Evolutionary conservation across 1,284 basidiomycete species (phyloP).

Genomic region (Amylostereum areolatum): DNA sequence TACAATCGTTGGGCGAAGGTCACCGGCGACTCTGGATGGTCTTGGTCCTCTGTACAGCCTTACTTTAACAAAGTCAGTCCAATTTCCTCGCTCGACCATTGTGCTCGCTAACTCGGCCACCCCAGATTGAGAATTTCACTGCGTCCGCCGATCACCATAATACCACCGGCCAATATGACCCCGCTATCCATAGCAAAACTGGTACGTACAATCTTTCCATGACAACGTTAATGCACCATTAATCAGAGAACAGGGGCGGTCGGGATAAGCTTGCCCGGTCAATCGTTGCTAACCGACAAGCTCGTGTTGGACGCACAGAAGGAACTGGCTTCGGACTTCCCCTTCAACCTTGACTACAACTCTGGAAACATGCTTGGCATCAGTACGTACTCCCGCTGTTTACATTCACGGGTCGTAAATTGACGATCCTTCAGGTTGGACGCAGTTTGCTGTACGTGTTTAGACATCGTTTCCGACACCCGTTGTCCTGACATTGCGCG

Average conservation of each 20-base stretch:
- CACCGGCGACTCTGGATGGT: constrained; percentile 24
- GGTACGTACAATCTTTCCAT: no score
- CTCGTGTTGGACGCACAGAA: constrained; percentile 16
- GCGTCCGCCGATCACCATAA: not conserved
- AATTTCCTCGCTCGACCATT: not conserved
- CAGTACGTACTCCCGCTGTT: constrained; percentile 19
- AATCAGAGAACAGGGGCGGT: constrained; percentile 27
- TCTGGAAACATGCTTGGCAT: constrained; percentile 26
- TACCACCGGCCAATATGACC: not conserved
- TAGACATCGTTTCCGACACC: no score
- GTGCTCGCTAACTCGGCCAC: not conserved
- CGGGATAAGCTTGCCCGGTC: constrained; percentile 24
- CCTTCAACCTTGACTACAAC: constrained; percentile 29
- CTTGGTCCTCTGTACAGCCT: constrained; percentile 20
- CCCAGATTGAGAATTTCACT: not conserved
- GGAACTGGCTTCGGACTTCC: constrained; percentile 19
- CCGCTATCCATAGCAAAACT: constrained; percentile 10
- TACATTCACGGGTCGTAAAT: constrained; percentile 5
- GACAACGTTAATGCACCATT: no score
- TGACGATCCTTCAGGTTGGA: constrained; percentile 24
- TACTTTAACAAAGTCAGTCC: constrained; percentile 23
- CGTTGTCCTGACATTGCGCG: no score
- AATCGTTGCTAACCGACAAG: constrained; percentile 17
- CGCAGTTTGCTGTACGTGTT: constrained; percentile 24
- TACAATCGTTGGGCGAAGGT: constrained; percentile 20